Evolutionary conservation across 164 flowering plant genomes (phyloP).

Genomic region (Aristolochia fimbriata): DNA sequence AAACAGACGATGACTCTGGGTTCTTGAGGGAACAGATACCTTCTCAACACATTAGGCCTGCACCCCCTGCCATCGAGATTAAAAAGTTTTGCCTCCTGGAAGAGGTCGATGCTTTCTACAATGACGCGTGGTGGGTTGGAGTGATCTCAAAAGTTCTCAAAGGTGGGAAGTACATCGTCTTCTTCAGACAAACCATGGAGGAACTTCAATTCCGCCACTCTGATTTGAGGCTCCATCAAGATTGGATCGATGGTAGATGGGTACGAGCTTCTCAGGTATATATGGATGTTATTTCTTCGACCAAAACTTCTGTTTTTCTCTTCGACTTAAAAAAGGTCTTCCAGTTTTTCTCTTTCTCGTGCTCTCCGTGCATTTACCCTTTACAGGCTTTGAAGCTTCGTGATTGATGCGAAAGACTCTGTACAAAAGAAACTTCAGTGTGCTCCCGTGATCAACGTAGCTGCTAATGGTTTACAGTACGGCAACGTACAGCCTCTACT

Average conservation of each 20-base stretch:
- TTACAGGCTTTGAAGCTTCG: too few species aligned
- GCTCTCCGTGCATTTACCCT: too few species aligned
- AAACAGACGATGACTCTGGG: conserved; percentile 47
- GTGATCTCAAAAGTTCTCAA: conserved; percentile 42
- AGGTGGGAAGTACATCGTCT: conserved; percentile 38
- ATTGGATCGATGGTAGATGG: conserved; percentile 78
- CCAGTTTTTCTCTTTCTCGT: too few species aligned
- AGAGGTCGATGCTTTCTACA: conserved; percentile 73
- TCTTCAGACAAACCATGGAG: conserved; percentile 42
- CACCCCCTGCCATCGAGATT: conserved; percentile 37
- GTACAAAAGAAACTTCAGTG: too few species aligned
- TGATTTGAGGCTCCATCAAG: conserved; percentile 58
- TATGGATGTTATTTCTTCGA: neutral
- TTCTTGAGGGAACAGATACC: conserved; percentile 52
- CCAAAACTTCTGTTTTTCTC: too few species aligned
- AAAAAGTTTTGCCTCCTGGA: conserved; percentile 29
- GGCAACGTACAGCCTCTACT: too few species aligned
- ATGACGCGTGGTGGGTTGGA: conserved; percentile 95
- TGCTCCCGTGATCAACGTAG: too few species aligned
- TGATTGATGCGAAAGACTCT: too few species aligned
- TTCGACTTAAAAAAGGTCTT: too few species aligned
- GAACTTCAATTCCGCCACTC: conserved; percentile 37
- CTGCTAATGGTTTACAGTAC: too few species aligned
- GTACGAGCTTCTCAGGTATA: conserved; percentile 36
- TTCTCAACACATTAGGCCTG: conserved; percentile 45